Evolutionary conservation across 805 yeast species (phyloP).

Genomic region (Candida nemodendra): DNA sequence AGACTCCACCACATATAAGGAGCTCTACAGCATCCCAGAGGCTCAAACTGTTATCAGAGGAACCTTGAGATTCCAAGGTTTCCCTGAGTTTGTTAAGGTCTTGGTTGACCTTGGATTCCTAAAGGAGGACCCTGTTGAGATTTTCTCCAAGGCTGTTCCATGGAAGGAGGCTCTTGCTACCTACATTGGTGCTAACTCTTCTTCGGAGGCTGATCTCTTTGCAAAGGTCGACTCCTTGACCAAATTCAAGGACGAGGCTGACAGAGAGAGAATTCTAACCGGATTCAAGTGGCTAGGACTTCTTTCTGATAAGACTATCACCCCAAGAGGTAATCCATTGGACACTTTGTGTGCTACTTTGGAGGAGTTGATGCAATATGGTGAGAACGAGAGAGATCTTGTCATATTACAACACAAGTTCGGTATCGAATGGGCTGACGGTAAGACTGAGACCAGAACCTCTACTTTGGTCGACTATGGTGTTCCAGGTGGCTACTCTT

Average conservation of each 20-base stretch:
- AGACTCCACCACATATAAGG: constrained; percentile 92
- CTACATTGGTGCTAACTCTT: constrained; percentile 71
- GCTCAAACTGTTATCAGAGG: constrained; percentile 97
- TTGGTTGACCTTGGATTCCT: constrained; percentile 92
- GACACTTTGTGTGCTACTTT: constrained; percentile 96
- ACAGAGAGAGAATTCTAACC: constrained; percentile 79
- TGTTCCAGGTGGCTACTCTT: constrained; percentile 86
- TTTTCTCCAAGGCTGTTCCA: constrained; percentile 55
- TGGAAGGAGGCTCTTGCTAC: constrained; percentile 89
- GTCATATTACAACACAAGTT: constrained; percentile 97
- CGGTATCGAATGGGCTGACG: constrained; percentile 96
- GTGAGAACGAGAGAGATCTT: constrained; percentile 91
- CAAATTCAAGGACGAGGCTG: constrained; percentile 74
- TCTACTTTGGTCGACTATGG: constrained; percentile 95
- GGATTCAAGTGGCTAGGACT: constrained; percentile 95
- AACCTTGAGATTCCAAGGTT: constrained; percentile 96
- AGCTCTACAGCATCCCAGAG: constrained; percentile 92
- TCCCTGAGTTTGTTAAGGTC: constrained; percentile 96
- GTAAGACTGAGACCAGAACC: constrained; percentile 86
- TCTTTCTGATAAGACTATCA: constrained; percentile 71
- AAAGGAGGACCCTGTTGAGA: constrained; percentile 66
- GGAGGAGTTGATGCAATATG: constrained; percentile 95
- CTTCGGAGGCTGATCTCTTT: constrained; percentile 68
- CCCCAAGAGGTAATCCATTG: constrained; percentile 90
- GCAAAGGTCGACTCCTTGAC: constrained; percentile 77